Evolutionary conservation across 441 rosid species (phyloP).

Genomic region (Arabidopsis lyrata): DNA sequence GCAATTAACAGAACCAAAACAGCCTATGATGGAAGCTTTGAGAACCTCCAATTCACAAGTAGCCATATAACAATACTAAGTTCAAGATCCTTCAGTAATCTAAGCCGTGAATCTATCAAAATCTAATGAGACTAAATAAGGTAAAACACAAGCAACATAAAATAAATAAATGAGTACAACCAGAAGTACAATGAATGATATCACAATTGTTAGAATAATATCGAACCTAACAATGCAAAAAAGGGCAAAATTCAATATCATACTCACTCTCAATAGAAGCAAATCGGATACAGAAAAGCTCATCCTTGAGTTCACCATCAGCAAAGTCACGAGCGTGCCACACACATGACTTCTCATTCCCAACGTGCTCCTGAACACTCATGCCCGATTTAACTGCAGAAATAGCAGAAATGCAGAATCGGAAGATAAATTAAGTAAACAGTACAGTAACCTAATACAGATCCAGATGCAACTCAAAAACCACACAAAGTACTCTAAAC

Average conservation of each 20-base stretch:
- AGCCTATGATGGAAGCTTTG: background rate
- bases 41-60: constrained; percentile 4
- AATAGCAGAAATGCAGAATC: background rate
- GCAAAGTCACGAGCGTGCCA: constrained; percentile 79
- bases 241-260: background rate
- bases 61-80: background rate
- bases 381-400: constrained; percentile 66
- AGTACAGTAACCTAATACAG: constrained; percentile 10
- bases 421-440: background rate
- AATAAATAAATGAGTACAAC: no score
- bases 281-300: constrained; percentile 51
- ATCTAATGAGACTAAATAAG: background rate
- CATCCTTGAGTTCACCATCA: constrained; percentile 65
- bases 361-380: constrained; percentile 68
- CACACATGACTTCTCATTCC: constrained; percentile 75
- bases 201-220: no score
- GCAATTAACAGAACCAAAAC: background rate
- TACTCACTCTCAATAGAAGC: constrained; percentile 50
- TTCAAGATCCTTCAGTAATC: constrained; percentile 9
- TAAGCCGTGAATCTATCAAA: background rate
- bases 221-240: background rate
- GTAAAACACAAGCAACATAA: background rate
- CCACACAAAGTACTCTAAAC: background rate
- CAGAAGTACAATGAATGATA: no score
- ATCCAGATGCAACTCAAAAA: constrained; percentile 25